phyloP scores from a whole-genome alignment of 192 early-diverging fungal species.

The Podila epicladia region DNA sequence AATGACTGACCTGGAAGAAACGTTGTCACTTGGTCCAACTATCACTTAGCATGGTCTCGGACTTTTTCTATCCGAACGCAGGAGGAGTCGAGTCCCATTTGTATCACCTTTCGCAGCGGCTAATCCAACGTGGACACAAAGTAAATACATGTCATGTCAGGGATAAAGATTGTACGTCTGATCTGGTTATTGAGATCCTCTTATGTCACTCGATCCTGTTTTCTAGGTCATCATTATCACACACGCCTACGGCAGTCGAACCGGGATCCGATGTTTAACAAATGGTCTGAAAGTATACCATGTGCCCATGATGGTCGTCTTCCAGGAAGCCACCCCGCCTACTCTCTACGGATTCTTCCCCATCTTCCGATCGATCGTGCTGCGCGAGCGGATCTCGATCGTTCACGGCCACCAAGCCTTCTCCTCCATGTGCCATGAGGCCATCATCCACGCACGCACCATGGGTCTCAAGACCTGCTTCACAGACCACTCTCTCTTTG shows the following conservation, averaged over 20 bases:
- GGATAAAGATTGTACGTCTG: too few species aligned
- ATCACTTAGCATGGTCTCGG: constrained; percentile 85
- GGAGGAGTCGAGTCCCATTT: constrained; percentile 97
- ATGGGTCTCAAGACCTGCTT: constrained; percentile 95
- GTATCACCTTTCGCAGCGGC: constrained; percentile 88
- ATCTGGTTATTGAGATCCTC: too few species aligned
- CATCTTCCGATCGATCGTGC: constrained; percentile 89
- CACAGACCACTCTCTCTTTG: constrained; percentile 98
- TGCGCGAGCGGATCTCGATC: constrained; percentile 91
- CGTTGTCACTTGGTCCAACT: not conserved
- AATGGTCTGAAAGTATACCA: constrained; percentile 97
- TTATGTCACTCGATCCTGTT: not conserved
- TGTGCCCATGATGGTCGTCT: constrained; percentile 84
- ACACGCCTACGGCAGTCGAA: constrained; percentile 84
- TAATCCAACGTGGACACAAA: constrained; percentile 93
- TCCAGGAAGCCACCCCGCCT: constrained; percentile 89
- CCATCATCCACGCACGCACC: constrained; percentile 93
- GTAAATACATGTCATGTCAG: not conserved
- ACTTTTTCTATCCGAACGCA: constrained; percentile 98
- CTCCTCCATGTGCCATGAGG: constrained; percentile 94
- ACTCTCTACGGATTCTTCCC: constrained; percentile 93
- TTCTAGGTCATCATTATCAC: constrained; percentile 85
- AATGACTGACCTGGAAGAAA: not conserved
- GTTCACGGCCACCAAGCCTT: constrained; percentile 98
- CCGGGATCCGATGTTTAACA: constrained; percentile 90